Evolutionary conservation across 306 rosid species (phyloP), one percentile per base, ranked within the genome.

Genomic region (Cucurbita ficifolia): DNA sequence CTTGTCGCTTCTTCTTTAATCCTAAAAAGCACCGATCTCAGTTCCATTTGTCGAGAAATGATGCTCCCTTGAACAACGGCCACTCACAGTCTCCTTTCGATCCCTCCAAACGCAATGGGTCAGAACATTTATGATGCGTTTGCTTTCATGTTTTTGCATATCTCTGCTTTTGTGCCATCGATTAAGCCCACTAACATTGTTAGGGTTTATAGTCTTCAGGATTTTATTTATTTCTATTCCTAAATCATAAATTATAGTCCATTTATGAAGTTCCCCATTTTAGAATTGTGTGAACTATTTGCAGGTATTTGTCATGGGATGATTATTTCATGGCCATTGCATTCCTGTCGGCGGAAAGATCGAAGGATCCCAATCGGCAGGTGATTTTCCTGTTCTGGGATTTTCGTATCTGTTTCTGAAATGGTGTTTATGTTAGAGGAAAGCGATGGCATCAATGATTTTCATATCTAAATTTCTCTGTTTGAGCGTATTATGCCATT

Each of bases 301-400:
- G 36, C 84, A 90, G 98, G 42, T 90, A 83, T 70, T 79, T 94
- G 78, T 86, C 95, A 1, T 94, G 97, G 98, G 98, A 94, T 83
- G 98, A 94, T 72, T 94, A 94, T 79, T 90, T 94, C 79, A 94
- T 94, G 97, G 88, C 98, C 38, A 88, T 94, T 76, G 98, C 98
- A 7, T 94, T 94, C 84, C 81, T 94, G 80, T 90, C 98, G 17
- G 97, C 98, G 50, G 95, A 94, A 79, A 89, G 98, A 82, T 90
- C 98, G 78, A 90, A 94, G 84, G 96, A 94, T 39, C 96, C 97
- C 55, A 88, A 88, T 55, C 91, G 97, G 88, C 98, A 93, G 98
- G 98, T 93, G 76, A 82, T 82, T 65, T 29, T 67, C 77, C 38
- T 13, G 8, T 52, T 6, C 33, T 29, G 33, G 33, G 33, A 29